Base-by-base conservation (phyloP, 768 basidiomycete genomes). In the Termitomyces sp. region DNA sequence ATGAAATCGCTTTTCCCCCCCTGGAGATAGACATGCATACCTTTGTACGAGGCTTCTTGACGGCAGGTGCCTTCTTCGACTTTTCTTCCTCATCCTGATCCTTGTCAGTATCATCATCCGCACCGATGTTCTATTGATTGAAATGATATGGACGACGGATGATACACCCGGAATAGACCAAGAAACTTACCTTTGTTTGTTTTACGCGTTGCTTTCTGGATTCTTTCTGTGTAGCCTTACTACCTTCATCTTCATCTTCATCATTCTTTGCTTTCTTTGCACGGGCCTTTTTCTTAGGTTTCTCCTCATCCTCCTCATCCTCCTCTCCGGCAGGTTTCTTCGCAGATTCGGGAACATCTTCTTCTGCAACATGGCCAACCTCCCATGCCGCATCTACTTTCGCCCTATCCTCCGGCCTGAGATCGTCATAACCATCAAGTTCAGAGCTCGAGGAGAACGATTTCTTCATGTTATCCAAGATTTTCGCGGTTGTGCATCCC, bases 391-490 rank as follows among this genome's bases (percentile, higher is more conserved):
- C 83, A 57, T 70, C 74, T 44, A 97, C 70, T 59, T 84, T 87
- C 5, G 78, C 83, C 71, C 95, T 78, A 68, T 95, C 93, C 46
- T 83, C 88, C 1, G 77, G 73, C 0, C 67, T 74, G 49, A 94
- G 79, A 0, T 87, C 87, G 20, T 93, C 91, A 70, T 81, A 96
- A 20, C 95, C 95, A 68, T 98, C 95, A 40, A 96, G 75, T 0
- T 95, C 92, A 10, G 81, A 77, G 0, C 84, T 76, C 5, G 77
- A 77, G 1, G 78, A 75, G 61, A 89, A 80, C 3, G 75, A 71
- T 13, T 77, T 77, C 74, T 93, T 89, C 71, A 91, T 77, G 68
- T 93, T 95, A 23, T 67, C 68, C 35, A 96, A 65, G 51, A 94
- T 83, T 66, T 81, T 84, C 20, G 77, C 47, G 0, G 93, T 93